A percentile compares a stretch with the other conserved stretches of the same genome.
These are phyloP conservation scores for Lasiodiplodia hormozganensis DNA, from an alignment of 2,329 filamentous ascomycete genomes.

Conservation along the genomic window DNA sequence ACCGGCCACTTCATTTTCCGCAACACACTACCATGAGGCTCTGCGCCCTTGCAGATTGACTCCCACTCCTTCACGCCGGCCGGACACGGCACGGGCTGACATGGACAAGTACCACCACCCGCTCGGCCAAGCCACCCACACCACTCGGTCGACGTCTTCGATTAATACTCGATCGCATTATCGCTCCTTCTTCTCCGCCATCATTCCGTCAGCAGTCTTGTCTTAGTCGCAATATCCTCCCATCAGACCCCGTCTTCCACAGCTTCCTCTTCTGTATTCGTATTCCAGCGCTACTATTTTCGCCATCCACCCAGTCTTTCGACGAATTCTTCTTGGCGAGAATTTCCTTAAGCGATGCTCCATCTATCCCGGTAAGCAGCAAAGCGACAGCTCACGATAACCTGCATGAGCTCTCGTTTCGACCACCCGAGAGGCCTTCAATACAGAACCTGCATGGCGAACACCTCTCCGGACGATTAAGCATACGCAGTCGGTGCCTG, in stretches of 20 bases:
- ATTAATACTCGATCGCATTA: neutral
- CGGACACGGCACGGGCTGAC: too few relatives aligned
- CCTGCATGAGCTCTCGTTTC: too few relatives aligned
- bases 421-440: too few relatives aligned
- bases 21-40: neutral
- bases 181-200: neutral
- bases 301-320: neutral
- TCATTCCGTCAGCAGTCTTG: too few relatives aligned
- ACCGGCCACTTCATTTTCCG: neutral
- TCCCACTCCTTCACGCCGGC: neutral
- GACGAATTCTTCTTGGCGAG: neutral
- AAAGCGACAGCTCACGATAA: neutral
- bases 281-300: neutral
- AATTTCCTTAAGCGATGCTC: neutral
- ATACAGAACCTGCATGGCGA: neutral
- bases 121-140: too few relatives aligned
- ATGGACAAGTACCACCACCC: too few relatives aligned
- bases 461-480: neutral
- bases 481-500: neutral
- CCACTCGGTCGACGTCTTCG: too few relatives aligned
- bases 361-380: too few relatives aligned
- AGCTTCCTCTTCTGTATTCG: constrained; percentile 10
- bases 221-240: neutral
- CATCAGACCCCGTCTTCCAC: neutral
- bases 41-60: neutral